phyloP scores from a whole-genome alignment of 208 protist genomes.

The Leishmania mexicana region DNA sequence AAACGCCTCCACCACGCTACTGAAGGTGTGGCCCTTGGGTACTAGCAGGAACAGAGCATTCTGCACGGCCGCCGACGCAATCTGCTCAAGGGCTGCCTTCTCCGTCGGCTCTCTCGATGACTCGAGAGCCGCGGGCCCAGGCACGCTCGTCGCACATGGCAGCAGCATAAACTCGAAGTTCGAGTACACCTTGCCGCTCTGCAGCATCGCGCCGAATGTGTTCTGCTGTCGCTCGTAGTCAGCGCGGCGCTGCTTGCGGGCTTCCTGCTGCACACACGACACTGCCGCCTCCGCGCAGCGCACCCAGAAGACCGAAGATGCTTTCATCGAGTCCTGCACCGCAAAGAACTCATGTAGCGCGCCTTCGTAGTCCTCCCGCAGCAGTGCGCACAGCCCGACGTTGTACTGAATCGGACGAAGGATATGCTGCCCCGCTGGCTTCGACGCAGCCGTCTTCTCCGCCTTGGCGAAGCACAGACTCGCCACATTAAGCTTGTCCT shows the following conservation, averaged over 20 bases:
- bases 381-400: slow-evolving; percentile 79
- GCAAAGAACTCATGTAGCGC: slow-evolving; percentile 74
- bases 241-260: slow-evolving; percentile 33
- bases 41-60: slow-evolving; percentile 85
- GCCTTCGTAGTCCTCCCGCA: slow-evolving; percentile 75
- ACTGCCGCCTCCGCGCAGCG: slow-evolving; percentile 82
- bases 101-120: slow-evolving; percentile 27
- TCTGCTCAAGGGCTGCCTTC: slow-evolving; percentile 44
- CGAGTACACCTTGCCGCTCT: slow-evolving; percentile 65
- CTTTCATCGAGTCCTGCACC: slow-evolving; percentile 76
- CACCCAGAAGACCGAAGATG: slow-evolving; percentile 84
- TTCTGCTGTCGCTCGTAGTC: slow-evolving; percentile 84
- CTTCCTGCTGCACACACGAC: slow-evolving; percentile 49
- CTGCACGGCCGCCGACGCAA: slow-evolving; percentile 64
- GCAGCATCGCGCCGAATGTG: slow-evolving; percentile 59
- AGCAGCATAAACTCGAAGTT: slow-evolving; percentile 87
- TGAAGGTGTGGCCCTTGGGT: slow-evolving; percentile 59
- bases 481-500: slow-evolving; percentile 79
- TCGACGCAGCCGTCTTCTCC: slow-evolving; percentile 41
- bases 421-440: slow-evolving; percentile 34
- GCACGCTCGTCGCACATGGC: slow-evolving; percentile 55
- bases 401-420: slow-evolving; percentile 81
- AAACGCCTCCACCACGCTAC: slow-evolving; percentile 61
- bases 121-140: slow-evolving; percentile 45
- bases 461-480: slow-evolving; percentile 88